Evolutionary conservation across 805 yeast species (phyloP).

Genomic region (Kregervanrija pseudodelftensis): DNA sequence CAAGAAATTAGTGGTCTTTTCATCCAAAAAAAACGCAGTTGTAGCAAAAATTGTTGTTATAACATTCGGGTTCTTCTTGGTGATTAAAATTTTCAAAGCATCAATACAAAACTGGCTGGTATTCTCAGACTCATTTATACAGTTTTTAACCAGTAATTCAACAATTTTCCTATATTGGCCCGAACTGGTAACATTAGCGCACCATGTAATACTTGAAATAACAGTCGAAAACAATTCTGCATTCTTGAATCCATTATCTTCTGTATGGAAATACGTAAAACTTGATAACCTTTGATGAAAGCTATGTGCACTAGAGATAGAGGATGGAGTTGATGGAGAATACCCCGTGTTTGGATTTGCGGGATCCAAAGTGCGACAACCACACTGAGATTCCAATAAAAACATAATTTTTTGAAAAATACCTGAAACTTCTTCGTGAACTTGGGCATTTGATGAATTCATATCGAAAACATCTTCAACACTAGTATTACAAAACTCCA

Average conservation of each 20-base stretch:
- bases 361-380: slow-evolving; percentile 28
- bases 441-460: slow-evolving; percentile 38
- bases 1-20: slow-evolving; percentile 50
- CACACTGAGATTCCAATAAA: slow-evolving; percentile 54
- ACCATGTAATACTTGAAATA: slow-evolving; percentile 71
- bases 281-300: slow-evolving; percentile 33
- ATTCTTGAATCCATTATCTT: slow-evolving; percentile 29
- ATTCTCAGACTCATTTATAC: slow-evolving; percentile 57
- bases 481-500: slow-evolving; percentile 24
- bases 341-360: slow-evolving; percentile 1
- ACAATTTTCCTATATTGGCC: slow-evolving; percentile 53
- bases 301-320: slow-evolving; percentile 17
- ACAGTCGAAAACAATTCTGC: slow-evolving; percentile 62
- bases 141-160: slow-evolving; percentile 71
- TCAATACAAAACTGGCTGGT: slow-evolving; percentile 58
- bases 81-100: slow-evolving; percentile 60
- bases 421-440: slow-evolving; percentile 67
- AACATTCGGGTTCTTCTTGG: slow-evolving; percentile 60
- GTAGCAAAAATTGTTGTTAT: slow-evolving; percentile 71
- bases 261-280: slow-evolving; percentile 29
- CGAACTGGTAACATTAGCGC: slow-evolving; percentile 28
- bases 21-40: slow-evolving; percentile 71
- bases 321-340: slow-evolving; percentile 13
- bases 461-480: slow-evolving; percentile 36
- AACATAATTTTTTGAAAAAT: slow-evolving; percentile 48